phyloP scores from a whole-genome alignment of 495 filamentous ascomycete species.

The Penicillium cinerascens region DNA sequence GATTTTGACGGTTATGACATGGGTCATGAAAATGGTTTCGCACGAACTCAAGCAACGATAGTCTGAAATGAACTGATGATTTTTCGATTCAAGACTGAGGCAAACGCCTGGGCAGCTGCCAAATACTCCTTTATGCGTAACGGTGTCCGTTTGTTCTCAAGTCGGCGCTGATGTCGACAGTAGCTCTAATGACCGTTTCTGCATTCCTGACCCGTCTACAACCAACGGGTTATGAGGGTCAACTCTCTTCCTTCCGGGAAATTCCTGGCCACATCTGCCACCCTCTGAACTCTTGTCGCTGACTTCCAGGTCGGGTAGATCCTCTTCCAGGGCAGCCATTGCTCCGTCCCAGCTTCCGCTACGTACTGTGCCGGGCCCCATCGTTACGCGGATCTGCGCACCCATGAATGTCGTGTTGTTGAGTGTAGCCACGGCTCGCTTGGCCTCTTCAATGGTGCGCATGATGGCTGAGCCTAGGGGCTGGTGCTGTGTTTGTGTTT shows the following conservation, averaged over 20 bases:
- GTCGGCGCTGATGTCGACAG: conserved; percentile 19
- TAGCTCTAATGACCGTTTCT: conserved; percentile 12
- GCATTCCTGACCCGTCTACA: conserved; percentile 37
- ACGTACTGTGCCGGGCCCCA: conserved; percentile 11
- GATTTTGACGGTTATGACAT: conserved; percentile 1
- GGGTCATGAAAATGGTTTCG: conserved; percentile 15
- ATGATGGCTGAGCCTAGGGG: conserved; percentile 33
- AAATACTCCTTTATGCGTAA: too few relatives aligned
- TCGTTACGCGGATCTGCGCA: conserved; percentile 26
- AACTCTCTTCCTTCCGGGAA: background rate
- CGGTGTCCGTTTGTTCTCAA: conserved; percentile 1
- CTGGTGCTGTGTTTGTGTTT: conserved; percentile 12
- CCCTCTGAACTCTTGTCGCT: conserved; percentile 3
- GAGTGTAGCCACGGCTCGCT: conserved; percentile 25
- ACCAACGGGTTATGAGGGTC: conserved; percentile 32
- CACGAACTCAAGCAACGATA: conserved; percentile 16
- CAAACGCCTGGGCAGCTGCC: too few relatives aligned
- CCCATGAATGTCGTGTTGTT: conserved; percentile 36
- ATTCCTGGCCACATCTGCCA: background rate
- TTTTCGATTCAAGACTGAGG: background rate
- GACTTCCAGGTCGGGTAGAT: background rate
- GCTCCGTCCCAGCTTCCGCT: conserved; percentile 12
- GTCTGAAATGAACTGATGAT: conserved; percentile 27
- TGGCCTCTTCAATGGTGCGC: conserved; percentile 33
- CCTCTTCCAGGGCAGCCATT: background rate